Base-by-base conservation (phyloP, 148 eudicot genomes). In the Oxyria digyna region DNA sequence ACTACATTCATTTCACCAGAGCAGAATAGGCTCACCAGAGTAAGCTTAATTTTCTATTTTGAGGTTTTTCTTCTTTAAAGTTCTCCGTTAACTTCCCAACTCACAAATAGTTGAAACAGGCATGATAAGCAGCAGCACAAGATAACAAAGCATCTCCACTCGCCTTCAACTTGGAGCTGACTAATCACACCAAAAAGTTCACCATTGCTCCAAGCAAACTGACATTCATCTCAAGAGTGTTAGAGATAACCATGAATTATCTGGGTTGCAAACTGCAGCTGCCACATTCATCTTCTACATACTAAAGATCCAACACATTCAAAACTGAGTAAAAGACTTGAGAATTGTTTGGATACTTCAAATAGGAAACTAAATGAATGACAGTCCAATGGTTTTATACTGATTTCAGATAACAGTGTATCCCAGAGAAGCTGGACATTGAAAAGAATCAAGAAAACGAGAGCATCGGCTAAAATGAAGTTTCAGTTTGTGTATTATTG, bases 131-230 rank as follows among this genome's bases (percentile, higher is more conserved):
- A 14, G 59, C 5, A 52, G 27, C 59, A 52, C 29, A 21, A 52
- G 59, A 52, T 52, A 55, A 24, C 12, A 26, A 31, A 55, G 62
- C 33, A 55, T 55, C 62, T 55, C 32, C 65, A 27, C 65, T 59
- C 11, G 9, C 9, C 65, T 59, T 59, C 65, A 59, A 27, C 15
- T 59, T 29, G 1, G 27, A 8, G 65, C 65, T 59, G 65, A 20
- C 31, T 59, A 59, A 55, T 10, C 63, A 55, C 26, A 14, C 14
- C 20, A 4, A 29, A 12, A 59, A 59, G 8, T 14, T 15, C 27
- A 31, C 7, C 8, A 31, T 27, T 59, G 62, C 33, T 55, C 32
- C 0, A 9, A 3, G 11, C 32, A 23, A 23, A 24, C 12, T 54
- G 62, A 8, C 29, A 54, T 6, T 10, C 1, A 24, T 54, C 62